phyloP scores from a whole-genome alignment of 202 grass and related monocot genomes.

The Carex arenaria region DNA sequence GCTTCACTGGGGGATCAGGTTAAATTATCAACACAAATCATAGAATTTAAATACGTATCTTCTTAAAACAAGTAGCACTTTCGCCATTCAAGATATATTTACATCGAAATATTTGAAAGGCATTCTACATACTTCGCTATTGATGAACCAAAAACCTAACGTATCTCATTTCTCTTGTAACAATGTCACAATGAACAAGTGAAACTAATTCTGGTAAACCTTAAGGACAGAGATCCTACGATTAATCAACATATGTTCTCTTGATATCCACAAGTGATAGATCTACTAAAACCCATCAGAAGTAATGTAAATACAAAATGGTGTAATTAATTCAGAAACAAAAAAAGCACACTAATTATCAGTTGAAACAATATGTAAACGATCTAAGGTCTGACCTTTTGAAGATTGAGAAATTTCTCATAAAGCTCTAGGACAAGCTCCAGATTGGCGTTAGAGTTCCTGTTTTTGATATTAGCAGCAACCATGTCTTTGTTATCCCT shows the following conservation, averaged over 20 bases:
- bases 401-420: constrained; percentile 61
- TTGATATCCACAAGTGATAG: neutral
- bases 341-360: neutral
- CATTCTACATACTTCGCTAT: neutral
- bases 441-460: constrained; percentile 72
- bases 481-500: constrained; percentile 73
- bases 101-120: neutral
- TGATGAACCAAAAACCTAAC: neutral
- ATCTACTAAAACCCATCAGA: neutral
- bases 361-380: neutral
- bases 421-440: constrained; percentile 82
- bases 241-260: neutral
- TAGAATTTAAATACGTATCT: neutral
- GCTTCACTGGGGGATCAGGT: constrained; percentile 18
- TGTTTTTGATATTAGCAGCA: constrained; percentile 47
- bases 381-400: constrained; percentile 57
- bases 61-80: neutral
- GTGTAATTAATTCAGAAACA: neutral
- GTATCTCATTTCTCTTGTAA: neutral
- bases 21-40: constrained; percentile 1
- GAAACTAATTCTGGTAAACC: neutral
- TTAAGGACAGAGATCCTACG: neutral
- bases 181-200: neutral
- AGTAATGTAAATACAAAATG: neutral
- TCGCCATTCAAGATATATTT: neutral